Evolutionary conservation across 139 green algal genomes (phyloP), one percentile per base, ranked within the genome.

Genomic region (Auxenochlorella pyrenoidosa): DNA sequence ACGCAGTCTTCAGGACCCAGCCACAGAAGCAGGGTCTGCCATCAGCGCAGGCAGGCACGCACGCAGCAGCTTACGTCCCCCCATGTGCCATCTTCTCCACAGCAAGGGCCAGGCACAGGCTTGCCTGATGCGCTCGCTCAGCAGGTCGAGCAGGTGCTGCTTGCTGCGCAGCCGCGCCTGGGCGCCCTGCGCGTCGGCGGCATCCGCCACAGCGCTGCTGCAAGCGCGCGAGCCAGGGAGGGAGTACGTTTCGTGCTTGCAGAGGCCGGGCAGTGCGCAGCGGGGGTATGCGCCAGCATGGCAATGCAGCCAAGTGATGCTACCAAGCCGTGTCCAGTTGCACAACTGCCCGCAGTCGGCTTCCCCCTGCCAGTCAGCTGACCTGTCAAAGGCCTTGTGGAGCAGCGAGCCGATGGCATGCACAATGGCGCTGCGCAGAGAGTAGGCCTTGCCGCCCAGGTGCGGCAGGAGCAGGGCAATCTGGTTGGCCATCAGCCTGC

Each of bases 121-220:
- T 68, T 54, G 87, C 84, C 91, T 84, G 38, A 89, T 90, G 47
- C 96, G 90, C 63, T 96, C 94, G 58, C 93, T 75, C 44, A 98
- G 89, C 36, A 94, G 81, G 28, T 95, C 93, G 84, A 98, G 91
- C 81, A 98, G 90, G 22, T 88, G 83, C 81, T 97, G 93, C 90
- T 98, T 98, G 65, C 84, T 89, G 5, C 91, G 87, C 60, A 98
- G 89, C 40, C 93, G 89, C 0, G 92, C 94, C 22, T 40, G 72
- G 28, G 86, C 75, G 47, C 70, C 85, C 63, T 89, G 76, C 24
- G 83, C 73, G 36, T 86, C 88, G 2, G 81, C 73, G 21, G 58
- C 88, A 24, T 86, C 73, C 41, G 41, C 43, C 28, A 76, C 80
- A 1, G 80, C 58, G 16, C 28, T 43, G 80, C 80, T 76, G 80